These are phyloP conservation scores for Tagetes patula DNA, from an alignment of 129 eudicot genomes.

Conservation along the genomic window DNA sequence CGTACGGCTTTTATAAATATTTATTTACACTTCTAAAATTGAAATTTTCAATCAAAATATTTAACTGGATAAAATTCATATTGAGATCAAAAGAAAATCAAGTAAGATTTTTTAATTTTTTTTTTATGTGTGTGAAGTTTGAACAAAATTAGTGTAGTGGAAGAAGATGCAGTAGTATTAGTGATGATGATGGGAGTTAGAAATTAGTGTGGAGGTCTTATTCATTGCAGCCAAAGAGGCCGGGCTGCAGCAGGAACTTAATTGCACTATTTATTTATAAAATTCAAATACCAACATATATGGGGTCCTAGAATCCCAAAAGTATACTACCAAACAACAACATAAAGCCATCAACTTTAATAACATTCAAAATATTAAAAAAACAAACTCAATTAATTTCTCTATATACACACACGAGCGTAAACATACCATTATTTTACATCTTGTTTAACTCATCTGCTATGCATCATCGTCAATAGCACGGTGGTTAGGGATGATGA, in stretches of 20 bases:
- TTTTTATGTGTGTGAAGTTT: neutral
- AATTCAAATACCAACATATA: neutral
- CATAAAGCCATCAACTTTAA: slow-evolving; percentile 30
- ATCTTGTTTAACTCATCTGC: too few relatives aligned
- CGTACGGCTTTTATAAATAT: too few relatives aligned
- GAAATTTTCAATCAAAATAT: too few relatives aligned
- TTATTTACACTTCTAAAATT: too few relatives aligned
- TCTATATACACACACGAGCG: too few relatives aligned
- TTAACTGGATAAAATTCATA: too few relatives aligned
- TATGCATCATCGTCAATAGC: too few relatives aligned
- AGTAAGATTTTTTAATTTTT: neutral
- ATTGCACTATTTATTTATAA: slow-evolving; percentile 18
- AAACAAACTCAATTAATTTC: too few relatives aligned
- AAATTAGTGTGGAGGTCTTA: slow-evolving; percentile 35
- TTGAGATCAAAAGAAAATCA: neutral
- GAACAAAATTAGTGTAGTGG: slow-evolving; percentile 13
- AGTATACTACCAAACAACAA: slow-evolving; percentile 41
- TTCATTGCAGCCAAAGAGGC: slow-evolving; percentile 23
- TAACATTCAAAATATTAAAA: neutral
- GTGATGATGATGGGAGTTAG: slow-evolving; percentile 25
- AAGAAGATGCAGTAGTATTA: slow-evolving; percentile 16
- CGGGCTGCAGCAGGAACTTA: slow-evolving; percentile 33
- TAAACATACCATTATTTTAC: too few relatives aligned
- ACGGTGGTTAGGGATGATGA: too few relatives aligned
- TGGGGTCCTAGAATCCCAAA: slow-evolving; percentile 43